These are phyloP conservation scores for Avena sativa DNA, from an alignment of 176 grass and related monocot genomes.

Conservation along the genomic window DNA sequence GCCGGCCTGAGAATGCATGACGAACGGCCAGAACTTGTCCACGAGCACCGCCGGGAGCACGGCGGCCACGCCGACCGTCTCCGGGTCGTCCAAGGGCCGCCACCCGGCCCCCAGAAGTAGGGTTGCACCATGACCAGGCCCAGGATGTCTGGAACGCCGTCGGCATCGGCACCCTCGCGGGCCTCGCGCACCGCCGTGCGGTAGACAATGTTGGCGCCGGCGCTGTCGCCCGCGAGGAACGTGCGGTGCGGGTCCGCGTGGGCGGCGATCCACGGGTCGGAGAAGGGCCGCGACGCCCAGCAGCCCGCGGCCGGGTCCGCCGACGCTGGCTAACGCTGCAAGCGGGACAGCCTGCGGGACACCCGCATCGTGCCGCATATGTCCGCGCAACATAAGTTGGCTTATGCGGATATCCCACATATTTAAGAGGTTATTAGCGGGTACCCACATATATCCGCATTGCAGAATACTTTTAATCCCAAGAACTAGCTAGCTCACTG, in stretches of 20 bases:
- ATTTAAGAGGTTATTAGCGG: no score
- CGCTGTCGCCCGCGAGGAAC: conserved; percentile 23
- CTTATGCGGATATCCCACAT: no score
- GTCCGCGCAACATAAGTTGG: no score
- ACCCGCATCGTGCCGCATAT: no score
- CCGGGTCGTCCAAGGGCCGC: not conserved
- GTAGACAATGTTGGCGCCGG: conserved; percentile 17
- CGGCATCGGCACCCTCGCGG: no score
- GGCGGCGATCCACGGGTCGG: conserved; percentile 16
- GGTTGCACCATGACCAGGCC: not conserved
- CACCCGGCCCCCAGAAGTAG: not conserved
- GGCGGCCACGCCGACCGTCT: not conserved
- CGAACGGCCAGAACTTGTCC: conserved; percentile 21
- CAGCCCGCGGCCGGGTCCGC: not conserved
- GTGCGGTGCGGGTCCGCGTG: not conserved
- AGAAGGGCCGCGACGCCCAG: not conserved
- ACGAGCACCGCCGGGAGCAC: not conserved
- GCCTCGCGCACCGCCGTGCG: not conserved
- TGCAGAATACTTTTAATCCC: no score
- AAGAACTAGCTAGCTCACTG: no score
- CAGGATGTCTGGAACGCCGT: not conserved
- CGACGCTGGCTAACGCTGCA: no score
- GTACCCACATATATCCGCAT: no score
- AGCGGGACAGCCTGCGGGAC: no score
- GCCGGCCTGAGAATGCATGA: conserved; percentile 29